Percentiles rank a stretch among this genome's conserved stretches.
These are phyloP conservation scores for Cutaneotrichosporon cutaneum DNA, from an alignment of 1,284 basidiomycete genomes.

Conservation along the genomic window DNA sequence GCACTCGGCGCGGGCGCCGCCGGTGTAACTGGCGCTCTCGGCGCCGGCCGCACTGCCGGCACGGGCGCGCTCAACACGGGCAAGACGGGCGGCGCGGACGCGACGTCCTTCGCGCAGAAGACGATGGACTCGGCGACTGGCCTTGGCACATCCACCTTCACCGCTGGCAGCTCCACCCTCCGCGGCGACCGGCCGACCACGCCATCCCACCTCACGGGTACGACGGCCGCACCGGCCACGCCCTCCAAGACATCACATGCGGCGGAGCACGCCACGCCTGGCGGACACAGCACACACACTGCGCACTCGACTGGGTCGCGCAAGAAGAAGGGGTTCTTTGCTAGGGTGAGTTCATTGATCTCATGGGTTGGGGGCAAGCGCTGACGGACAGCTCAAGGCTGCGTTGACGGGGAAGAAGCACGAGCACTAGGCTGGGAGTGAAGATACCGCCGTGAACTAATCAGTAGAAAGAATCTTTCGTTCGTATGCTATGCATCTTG, in stretches of 20 bases:
- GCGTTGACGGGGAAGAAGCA: slow-evolving; percentile 16
- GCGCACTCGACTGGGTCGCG: slow-evolving; percentile 14
- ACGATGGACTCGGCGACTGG: slow-evolving; percentile 7
- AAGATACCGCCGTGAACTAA: neutral
- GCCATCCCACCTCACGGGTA: neutral
- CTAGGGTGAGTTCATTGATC: slow-evolving; percentile 7
- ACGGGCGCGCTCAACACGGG: neutral
- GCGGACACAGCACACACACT: neutral
- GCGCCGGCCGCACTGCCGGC: neutral
- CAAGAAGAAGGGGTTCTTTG: slow-evolving; percentile 33
- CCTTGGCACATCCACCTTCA: neutral
- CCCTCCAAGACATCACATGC: neutral
- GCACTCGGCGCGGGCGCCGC: neutral
- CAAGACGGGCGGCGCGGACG: neutral
- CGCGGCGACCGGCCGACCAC: neutral
- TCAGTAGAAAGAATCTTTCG: slow-evolving; percentile 5
- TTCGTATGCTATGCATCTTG: neutral
- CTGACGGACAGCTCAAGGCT: slow-evolving; percentile 21
- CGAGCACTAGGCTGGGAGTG: neutral
- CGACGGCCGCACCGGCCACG: neutral
- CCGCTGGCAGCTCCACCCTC: neutral
- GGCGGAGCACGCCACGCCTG: neutral
- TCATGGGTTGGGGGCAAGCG: no score
- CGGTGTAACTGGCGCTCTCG: neutral
- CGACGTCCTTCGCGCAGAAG: slow-evolving; percentile 9